Evolutionary conservation across 2,329 filamentous ascomycete species (phyloP), one percentile per base, ranked within the genome.

Genomic region (Aspergillus quadricinctus): DNA sequence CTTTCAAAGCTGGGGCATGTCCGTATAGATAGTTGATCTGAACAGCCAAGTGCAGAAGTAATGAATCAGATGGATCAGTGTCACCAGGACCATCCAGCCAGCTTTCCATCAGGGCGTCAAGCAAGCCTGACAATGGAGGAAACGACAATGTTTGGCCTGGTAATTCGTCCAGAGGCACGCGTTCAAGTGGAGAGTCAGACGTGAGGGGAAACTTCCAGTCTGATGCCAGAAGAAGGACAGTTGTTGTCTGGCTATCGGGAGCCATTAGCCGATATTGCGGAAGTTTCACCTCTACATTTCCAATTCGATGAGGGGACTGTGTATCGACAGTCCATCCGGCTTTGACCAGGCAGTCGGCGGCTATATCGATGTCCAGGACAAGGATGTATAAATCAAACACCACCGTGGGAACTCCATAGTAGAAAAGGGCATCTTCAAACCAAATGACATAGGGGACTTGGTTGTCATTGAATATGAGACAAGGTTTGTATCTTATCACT

Each of bases 51-150:
- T 37, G 40, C 45, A 57, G n/a, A 28, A 52, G 48, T 45, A 61
- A 49, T 25, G 37, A 37, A 48, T 27, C 11, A 45, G n/a, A n/a
- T n/a, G 23, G 23, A 23, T 62, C 51, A n/a, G n/a, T n/a, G n/a
- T 55, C 28, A 46, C 27, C 48, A 23, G 23, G 23, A 23, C 23
- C 23, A 52, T 58, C 58, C 48, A 64, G 50, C 61, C 61, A 64
- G 55, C 52, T 61, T 48, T 54, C 50, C 45, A 64, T 61, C 37
- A 62, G 55, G 35, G 57, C 58, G 60, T 64, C 61, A 25, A 64
- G 52, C 28, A 64, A 51, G 56, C 55, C 50, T 31, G 58, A 37
- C 49, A 61, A 35, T 50, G 51, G 27, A 48, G 59, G 60, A 48
- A 61, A 59, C 10, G 52, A 45, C 48, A 57, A 7, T 19, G 29